These are phyloP conservation scores for Aspergillus persii DNA, from an alignment of 2,329 filamentous ascomycete genomes.

Conservation along the genomic window DNA sequence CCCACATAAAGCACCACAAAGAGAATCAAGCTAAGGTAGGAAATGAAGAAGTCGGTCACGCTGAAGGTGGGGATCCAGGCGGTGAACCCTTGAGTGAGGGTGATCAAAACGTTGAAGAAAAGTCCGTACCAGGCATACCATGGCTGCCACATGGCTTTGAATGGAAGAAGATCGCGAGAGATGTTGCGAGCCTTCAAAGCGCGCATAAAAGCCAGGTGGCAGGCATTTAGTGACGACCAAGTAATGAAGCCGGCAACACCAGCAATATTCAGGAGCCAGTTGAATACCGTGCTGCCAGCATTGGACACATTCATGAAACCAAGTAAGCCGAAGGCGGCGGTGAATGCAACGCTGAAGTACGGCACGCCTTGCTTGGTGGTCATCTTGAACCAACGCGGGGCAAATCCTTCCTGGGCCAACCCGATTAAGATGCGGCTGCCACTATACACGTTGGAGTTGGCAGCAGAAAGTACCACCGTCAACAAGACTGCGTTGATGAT, in stretches of 20 bases:
- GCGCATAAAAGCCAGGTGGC: constrained; percentile 65
- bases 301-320: constrained; percentile 68
- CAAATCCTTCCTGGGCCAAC: constrained; percentile 52
- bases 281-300: constrained; percentile 60
- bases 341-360: constrained; percentile 45
- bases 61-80: constrained; percentile 62
- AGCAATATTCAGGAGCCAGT: constrained; percentile 35
- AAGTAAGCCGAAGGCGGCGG: constrained; percentile 58
- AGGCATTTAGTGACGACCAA: constrained; percentile 44
- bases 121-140: constrained; percentile 65
- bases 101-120: constrained; percentile 63
- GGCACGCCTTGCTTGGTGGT: constrained; percentile 46
- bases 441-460: constrained; percentile 43
- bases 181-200: constrained; percentile 58
- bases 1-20: constrained; percentile 60
- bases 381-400: constrained; percentile 42
- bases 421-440: constrained; percentile 68
- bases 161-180: constrained; percentile 58
- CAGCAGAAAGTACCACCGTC: constrained; percentile 44
- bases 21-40: constrained; percentile 64
- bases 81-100: constrained; percentile 67
- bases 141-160: constrained; percentile 61
- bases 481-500: constrained; percentile 45
- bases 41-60: constrained; percentile 60
- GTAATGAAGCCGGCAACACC: constrained; percentile 37